Evolutionary conservation across 169 alveolate genomes (phyloP).

Genomic region (Prorocentrum cordatum): DNA sequence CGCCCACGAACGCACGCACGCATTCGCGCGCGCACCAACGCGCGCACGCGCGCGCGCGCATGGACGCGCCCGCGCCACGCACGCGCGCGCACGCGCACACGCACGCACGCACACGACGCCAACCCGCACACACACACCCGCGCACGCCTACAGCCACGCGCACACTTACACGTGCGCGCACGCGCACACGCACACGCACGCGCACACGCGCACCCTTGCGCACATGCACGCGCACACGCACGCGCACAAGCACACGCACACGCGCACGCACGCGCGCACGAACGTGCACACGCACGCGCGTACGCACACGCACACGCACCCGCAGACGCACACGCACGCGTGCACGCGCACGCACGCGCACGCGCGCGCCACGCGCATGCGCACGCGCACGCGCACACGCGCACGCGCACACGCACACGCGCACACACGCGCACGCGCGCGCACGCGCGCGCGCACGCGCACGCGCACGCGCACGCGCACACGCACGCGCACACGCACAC

Average conservation of each 20-base stretch:
- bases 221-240: background rate
- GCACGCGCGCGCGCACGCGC: background rate
- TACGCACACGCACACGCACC: background rate
- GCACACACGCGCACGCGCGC: background rate
- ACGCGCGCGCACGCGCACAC: background rate
- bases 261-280: background rate
- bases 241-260: background rate
- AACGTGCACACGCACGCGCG: background rate
- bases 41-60: background rate
- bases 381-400: background rate
- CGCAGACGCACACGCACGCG: background rate
- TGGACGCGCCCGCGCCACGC: background rate
- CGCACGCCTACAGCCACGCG: background rate
- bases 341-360: background rate
- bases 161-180: background rate
- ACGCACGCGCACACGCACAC: background rate
- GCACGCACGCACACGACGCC: background rate
- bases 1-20: background rate
- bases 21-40: background rate
- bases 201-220: background rate
- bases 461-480: background rate
- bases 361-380: background rate
- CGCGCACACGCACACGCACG: background rate
- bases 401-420: background rate
- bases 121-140: background rate